Evolutionary conservation across 192 early-diverging fungal genomes (phyloP), one percentile per base, ranked within the genome.

Genomic region (Martensiomyces pterosporus): DNA sequence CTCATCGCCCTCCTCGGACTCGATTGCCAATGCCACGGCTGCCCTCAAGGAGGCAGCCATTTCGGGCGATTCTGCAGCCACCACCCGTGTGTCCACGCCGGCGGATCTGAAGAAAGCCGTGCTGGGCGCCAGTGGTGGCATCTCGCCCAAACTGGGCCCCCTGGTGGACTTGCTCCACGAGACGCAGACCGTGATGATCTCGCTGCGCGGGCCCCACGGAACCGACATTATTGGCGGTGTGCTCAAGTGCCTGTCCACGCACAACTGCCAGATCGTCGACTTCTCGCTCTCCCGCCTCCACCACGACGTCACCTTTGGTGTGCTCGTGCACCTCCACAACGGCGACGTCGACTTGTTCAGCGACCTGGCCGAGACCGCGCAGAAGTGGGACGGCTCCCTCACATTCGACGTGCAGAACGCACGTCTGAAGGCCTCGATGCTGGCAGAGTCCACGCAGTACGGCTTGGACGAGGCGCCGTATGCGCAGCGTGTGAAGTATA

Each of bases 241-340:
- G 4, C 76, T 94, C 9, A 76, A 80, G 33, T 85, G 85, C 44
- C 67, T 89, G 10, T 84, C 87, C 23, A 80, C 75, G 41, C 80
- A 88, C 57, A 66, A 82, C 15, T 90, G 88, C 56, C 76, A 74
- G n/a, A 82, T 94, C 22, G 82, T 84, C 16, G 91, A 94, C 60
- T 92, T 94, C 56, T 87, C 85, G 49, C 76, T 94, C 13, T 89
- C 90, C 13, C 85, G 91, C 39, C 65, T 94, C 23, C 87, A 94
- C 72, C 91, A 94, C 67, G 86, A 92, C 56, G 91, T 94, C n/a
- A 92, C 91, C 1, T 94, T 94, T 76, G 90, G 89, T 17, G 88
- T 89, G n/a, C 72, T 91, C 15, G 83, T 92, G 22, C 79, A 80
- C 10, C 56, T 94, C 47, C 79, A 76, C 32, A 77, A 83, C 24